These are phyloP conservation scores for Lasiodiplodia citricola DNA, from an alignment of 2,329 filamentous ascomycete genomes.

Conservation along the genomic window DNA sequence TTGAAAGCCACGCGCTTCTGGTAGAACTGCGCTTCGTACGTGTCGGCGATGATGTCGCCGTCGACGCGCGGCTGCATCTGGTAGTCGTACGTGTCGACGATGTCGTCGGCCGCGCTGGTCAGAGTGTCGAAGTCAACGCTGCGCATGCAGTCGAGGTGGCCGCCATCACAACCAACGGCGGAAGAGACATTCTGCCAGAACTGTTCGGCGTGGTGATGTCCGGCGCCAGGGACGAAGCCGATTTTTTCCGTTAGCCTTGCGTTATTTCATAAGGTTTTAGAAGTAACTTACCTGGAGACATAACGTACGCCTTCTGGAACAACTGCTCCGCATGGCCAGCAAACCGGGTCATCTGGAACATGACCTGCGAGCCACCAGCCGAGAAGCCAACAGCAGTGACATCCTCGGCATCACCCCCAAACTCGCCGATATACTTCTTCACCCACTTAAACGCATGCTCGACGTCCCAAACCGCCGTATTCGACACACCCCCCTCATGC, in stretches of 20 bases:
- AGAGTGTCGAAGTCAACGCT: slow-evolving; percentile 38
- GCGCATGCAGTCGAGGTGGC: slow-evolving; percentile 39
- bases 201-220: slow-evolving; percentile 41
- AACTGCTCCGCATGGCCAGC: slow-evolving; percentile 35
- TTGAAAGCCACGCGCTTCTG: slow-evolving; percentile 44
- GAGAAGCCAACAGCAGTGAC: slow-evolving; percentile 55
- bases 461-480: slow-evolving; percentile 49
- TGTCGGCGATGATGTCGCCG: slow-evolving; percentile 44
- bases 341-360: slow-evolving; percentile 38
- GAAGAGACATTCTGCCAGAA: slow-evolving; percentile 43
- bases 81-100: slow-evolving; percentile 38
- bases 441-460: slow-evolving; percentile 57
- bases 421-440: slow-evolving; percentile 51
- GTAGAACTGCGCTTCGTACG: slow-evolving; percentile 45
- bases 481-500: slow-evolving; percentile 49
- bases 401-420: slow-evolving; percentile 53
- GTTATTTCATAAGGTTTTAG: too few relatives aligned
- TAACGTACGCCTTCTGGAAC: slow-evolving; percentile 38
- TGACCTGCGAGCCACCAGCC: slow-evolving; percentile 28
- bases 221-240: slow-evolving; percentile 43
- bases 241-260: too few relatives aligned
- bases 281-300: slow-evolving; percentile 28
- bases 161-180: slow-evolving; percentile 39
- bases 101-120: slow-evolving; percentile 34
- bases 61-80: slow-evolving; percentile 46